phyloP scores from a whole-genome alignment of 768 basidiomycete genomes.

The Mycena alexandri region DNA sequence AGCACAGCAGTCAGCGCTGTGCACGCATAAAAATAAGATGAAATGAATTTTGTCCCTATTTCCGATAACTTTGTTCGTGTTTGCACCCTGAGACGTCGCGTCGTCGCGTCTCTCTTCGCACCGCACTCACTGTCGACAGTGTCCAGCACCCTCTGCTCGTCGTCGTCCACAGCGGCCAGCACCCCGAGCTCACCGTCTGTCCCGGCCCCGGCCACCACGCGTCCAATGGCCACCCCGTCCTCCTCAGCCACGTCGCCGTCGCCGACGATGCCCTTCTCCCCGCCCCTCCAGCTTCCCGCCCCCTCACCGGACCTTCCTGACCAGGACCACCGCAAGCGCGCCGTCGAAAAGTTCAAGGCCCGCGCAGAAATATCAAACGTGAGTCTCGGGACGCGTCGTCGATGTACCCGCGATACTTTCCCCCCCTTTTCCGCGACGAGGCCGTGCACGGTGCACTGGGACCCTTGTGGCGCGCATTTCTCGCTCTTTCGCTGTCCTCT shows the following conservation, averaged over 20 bases:
- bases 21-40: no score
- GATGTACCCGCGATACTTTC: slow-evolving; percentile 41
- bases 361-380: slow-evolving; percentile 87
- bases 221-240: slow-evolving; percentile 82
- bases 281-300: slow-evolving; percentile 53
- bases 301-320: slow-evolving; percentile 58
- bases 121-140: neutral
- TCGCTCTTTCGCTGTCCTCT: slow-evolving; percentile 26
- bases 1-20: no score
- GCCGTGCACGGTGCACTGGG: neutral
- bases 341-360: slow-evolving; percentile 81
- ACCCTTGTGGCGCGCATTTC: slow-evolving; percentile 8
- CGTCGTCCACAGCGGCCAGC: neutral
- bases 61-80: no score
- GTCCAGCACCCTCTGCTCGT: neutral
- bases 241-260: slow-evolving; percentile 88
- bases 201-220: slow-evolving; percentile 38
- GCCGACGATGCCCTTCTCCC: slow-evolving; percentile 75
- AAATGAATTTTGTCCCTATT: no score
- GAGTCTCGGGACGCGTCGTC: slow-evolving; percentile 68
- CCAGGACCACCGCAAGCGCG: slow-evolving; percentile 72
- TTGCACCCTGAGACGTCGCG: no score
- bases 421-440: slow-evolving; percentile 9
- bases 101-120: no score
- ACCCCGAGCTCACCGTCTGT: neutral